Base-by-base conservation (phyloP, 805 yeast species). In the Jamesozyma hellenica region DNA sequence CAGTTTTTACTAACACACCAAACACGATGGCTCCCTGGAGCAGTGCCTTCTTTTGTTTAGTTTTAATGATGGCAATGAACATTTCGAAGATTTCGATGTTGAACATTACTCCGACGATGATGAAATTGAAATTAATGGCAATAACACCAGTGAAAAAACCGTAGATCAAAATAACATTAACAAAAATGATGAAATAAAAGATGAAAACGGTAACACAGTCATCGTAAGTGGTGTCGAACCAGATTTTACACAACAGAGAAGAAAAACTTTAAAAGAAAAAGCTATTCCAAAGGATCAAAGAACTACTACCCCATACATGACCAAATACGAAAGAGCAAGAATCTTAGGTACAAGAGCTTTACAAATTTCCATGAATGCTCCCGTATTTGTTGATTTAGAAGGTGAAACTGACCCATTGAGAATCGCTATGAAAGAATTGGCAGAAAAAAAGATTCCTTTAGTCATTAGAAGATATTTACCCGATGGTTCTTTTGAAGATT, bases 351-450 rank as follows among this genome's bases (percentile, higher is more conserved):
- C 99, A 10, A 75, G 99, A 54, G 98, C 99, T 1, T 68, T 92
- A 48, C 99, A 92, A 64, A 90, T 92, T 53, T 86, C 96, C 21
- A 83, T 92, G 84, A 92, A 92, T 59, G 98, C 99, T 1, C 98
- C 98, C 2, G 97, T 92, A 3, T 74, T 92, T 58, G 98, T 92
- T 32, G 98, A 94, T 57, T 76, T 92, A 42, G 99, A 92, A 66
- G 98, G 98, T 57, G 99, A 94, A 63, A 94, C 98, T 2, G 99
- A 92, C 61, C 98, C 99, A 12, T 70, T 92, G 58, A 96, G 88
- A 63, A 92, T 92, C 46, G 96, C 99, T 44, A 82, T 86, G 85
- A 92, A 94, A 64, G 99, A 92, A 64, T 73, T 92, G 47, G 76
- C 94, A 1, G 97, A 92, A 63, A 79, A 84, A 63, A 92, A 88